Percentiles rank a stretch among this genome's conserved stretches.
These are phyloP conservation scores for Microthyrium microscopicum DNA, from an alignment of 2,329 filamentous ascomycete species.

Conservation along the genomic window DNA sequence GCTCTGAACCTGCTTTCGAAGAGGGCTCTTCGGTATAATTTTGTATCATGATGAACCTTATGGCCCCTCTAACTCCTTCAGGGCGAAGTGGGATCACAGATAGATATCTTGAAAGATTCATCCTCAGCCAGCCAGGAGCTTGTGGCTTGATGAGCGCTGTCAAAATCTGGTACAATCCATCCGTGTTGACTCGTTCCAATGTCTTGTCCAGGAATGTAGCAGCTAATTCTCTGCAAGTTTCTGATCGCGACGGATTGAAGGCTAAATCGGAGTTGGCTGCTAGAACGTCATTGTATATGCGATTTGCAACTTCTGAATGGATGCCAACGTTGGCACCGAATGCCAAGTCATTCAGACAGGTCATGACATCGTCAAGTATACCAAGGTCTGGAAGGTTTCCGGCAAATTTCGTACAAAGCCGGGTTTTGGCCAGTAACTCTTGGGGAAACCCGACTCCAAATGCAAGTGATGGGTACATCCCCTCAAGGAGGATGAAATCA, in stretches of 20 bases:
- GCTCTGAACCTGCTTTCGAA: conserved; percentile 13
- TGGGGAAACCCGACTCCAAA: conserved; percentile 17
- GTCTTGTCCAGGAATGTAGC: no score
- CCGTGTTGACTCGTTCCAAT: no score
- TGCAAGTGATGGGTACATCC: conserved; percentile 20
- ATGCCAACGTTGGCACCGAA: no score
- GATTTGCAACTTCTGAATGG: no score
- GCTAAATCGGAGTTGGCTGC: no score
- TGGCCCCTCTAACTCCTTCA: conserved; percentile 47
- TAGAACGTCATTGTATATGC: no score
- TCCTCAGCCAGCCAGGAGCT: conserved; percentile 43
- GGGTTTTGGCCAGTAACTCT: conserved; percentile 17
- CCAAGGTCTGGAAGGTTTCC: background rate
- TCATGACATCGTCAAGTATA: background rate
- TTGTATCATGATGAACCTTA: conserved; percentile 56
- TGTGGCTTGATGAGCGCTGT: conserved; percentile 48
- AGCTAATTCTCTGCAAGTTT: no score
- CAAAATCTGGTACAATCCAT: conserved; percentile 42
- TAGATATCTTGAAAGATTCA: conserved; percentile 39
- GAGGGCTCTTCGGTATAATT: no score
- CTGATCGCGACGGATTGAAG: no score
- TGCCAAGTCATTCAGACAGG: no score
- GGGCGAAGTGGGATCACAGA: conserved; percentile 43
- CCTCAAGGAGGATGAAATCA: conserved; percentile 18
- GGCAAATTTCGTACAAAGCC: conserved; percentile 3